A percentile compares a stretch with the other conserved stretches of the same genome.
Conservation (phyloP, 164 flowering plant genomes). For the Litsea cubeba region DNA sequence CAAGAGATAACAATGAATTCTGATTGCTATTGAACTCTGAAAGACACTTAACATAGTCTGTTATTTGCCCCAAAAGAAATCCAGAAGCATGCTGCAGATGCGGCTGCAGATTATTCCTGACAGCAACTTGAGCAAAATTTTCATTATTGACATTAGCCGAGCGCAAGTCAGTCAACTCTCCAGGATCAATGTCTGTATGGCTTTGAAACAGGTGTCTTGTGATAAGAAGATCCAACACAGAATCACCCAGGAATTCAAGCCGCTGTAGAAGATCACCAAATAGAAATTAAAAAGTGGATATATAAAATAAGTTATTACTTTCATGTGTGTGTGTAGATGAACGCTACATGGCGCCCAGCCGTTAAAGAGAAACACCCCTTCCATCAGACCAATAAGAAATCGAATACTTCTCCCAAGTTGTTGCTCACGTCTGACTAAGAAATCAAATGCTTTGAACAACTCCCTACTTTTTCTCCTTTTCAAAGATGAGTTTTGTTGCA, state of each 20-base stretch:
- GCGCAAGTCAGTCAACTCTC: slow-evolving; percentile 86
- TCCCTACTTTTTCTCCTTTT: too few relatives aligned
- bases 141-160: slow-evolving; percentile 91
- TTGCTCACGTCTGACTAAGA: too few relatives aligned
- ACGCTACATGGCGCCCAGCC: too few relatives aligned
- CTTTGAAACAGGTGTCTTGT: slow-evolving; percentile 73
- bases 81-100: slow-evolving; percentile 76
- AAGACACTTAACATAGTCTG: slow-evolving; percentile 46
- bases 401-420: too few relatives aligned
- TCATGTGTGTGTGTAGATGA: too few relatives aligned
- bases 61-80: slow-evolving; percentile 51
- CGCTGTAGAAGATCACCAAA: slow-evolving; percentile 43
- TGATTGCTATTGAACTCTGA: slow-evolving; percentile 14
- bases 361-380: too few relatives aligned
- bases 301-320: too few relatives aligned
- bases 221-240: slow-evolving; percentile 79
- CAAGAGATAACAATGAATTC: slow-evolving; percentile 14
- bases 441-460: too few relatives aligned
- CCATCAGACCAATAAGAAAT: too few relatives aligned
- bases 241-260: slow-evolving; percentile 93
- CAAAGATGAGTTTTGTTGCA: too few relatives aligned
- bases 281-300: neutral
- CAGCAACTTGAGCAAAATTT: slow-evolving; percentile 76
- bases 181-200: slow-evolving; percentile 67
- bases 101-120: slow-evolving; percentile 49